Evolutionary conservation across 1,284 basidiomycete species (phyloP), one percentile per base, ranked within the genome.

Genomic region (Cryptococcus hybrid): DNA sequence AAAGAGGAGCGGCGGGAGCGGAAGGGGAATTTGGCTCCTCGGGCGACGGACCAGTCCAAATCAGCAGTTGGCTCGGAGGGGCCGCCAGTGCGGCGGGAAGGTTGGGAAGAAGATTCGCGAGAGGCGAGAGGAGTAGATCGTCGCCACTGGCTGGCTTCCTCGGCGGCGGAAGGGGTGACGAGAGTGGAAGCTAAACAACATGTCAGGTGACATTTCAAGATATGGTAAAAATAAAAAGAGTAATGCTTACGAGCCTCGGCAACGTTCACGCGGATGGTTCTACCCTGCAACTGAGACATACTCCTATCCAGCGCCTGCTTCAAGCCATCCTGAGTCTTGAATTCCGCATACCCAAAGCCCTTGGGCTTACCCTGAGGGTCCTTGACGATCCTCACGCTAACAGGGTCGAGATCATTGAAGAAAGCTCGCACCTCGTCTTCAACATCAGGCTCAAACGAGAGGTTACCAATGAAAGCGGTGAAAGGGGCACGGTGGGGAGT

Each of bases 281-380:
- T 84, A 47, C 89, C 89, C 38, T 85, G 86, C 52, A 99, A 81
- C 65, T 78, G 80, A 52, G 80, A 79, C 57, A 86, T 86, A 40
- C 73, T 68, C 57, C 85, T 86, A 42, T 80, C 78, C 37, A 97
- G 79, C 5, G 89, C 95, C 55, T 87, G 85, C 79, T 92, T 93
- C 62, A 98, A 81, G 47, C 85, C 86, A 42, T 93, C 90, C 57
- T 92, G 75, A 54, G 88, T 87, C 42, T 82, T 84, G 71, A 98
- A 99, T 75, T 99, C 95, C 63, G 98, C 87, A 74, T 99, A 99
- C 38, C 95, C 96, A 78, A 97, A 99, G 1, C 96, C 96, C 78
- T 97, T 98, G 38, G 92, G 89, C 76, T 92, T 92, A 55, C 94
- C 92, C 51, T 89, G 88, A 57, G 86, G 84, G 69, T 94, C 93